Base-by-base conservation (phyloP, 164 flowering plant species). In the Macadamia integrifolia region DNA sequence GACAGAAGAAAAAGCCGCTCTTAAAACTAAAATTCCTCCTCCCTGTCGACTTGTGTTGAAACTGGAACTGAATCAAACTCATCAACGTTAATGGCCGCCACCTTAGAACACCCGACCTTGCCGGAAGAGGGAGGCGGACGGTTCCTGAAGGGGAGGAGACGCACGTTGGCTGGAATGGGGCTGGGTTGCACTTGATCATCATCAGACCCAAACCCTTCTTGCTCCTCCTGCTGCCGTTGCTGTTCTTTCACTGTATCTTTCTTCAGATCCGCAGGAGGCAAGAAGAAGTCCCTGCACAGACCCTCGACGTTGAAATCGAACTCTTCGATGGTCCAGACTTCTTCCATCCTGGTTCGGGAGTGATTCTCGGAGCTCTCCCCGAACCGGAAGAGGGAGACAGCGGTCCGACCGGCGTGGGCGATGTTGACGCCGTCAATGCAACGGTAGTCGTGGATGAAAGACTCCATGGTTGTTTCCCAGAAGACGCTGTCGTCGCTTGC, bases 391-490 rank as follows among this genome's bases (percentile, higher is more conserved):
- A 91, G 57, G 0, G 97, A 84, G 15, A 85, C 98, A 0, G 67
- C 32, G 0, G 92, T 91, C 64, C 72, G 72, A 3, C 98, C 98
- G 1, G 78, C 71, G 60, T 93, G 97, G 3, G 98, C 97, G 3
- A 93, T 81, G 72, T 80, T 85, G 28, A 93, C 74, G 6, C 98
- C 98, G 9, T 93, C 97, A 1, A 93, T 56, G 17, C 78, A 74
- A 10, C 86, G 72, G 76, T 93, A 93, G 66, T 93, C 97, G 58
- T 81, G 72, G 18, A 93, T 84, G 8, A 30, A 56, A 0, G 97
- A 87, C 75, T 86, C 92, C 94, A 88, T 91, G 6, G 90, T 86
- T 1, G 98, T 93, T 68, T 91, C 98, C 97, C 97, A 91, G 56
- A 79, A 87, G 12, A 93, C 73, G 69, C 79, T 75, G 32, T 85